Evolutionary conservation across 1,284 basidiomycete species (phyloP).

Genomic region (Ustilago trichophora): DNA sequence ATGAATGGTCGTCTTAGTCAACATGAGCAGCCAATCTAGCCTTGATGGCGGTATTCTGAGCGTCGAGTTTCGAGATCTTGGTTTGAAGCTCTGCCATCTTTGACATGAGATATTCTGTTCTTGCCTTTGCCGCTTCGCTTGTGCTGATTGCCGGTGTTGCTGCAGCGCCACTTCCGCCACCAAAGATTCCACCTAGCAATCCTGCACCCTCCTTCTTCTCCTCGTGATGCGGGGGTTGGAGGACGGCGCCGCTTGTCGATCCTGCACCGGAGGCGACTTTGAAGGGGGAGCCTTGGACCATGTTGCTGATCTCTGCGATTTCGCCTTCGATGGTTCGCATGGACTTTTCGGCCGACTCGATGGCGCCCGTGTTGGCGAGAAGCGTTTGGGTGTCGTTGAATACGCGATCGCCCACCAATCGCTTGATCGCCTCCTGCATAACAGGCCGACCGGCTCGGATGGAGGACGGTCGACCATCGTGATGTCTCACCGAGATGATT

Average conservation of each 20-base stretch:
- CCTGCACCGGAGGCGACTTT: conserved; percentile 55
- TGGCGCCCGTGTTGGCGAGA: conserved; percentile 68
- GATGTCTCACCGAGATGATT: conserved; percentile 80
- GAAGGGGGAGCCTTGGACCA: conserved; percentile 63
- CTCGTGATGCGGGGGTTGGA: conserved; percentile 2
- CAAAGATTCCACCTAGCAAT: conserved; percentile 4
- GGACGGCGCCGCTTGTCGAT: conserved; percentile 16
- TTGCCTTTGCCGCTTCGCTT: conserved; percentile 72
- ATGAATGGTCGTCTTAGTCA: too few species aligned
- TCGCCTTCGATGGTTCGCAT: conserved; percentile 81
- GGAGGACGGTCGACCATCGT: conserved; percentile 83
- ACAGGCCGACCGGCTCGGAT: conserved; percentile 91
- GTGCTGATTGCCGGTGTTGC: conserved; percentile 53
- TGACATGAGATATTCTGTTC: conserved; percentile 76
- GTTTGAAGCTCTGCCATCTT: conserved; percentile 78
- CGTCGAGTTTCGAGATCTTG: conserved; percentile 69
- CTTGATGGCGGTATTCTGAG: conserved; percentile 36
- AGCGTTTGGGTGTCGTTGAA: conserved; percentile 86
- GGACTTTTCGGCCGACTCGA: conserved; percentile 74
- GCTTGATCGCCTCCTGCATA: conserved; percentile 83
- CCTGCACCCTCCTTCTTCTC: conserved; percentile 6
- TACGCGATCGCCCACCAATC: conserved; percentile 78
- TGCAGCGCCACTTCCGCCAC: conserved; percentile 1
- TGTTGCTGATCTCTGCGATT: conserved; percentile 68
- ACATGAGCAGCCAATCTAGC: conserved; percentile 21